Evolutionary conservation across 2,329 filamentous ascomycete species (phyloP), one percentile per base, ranked within the genome.

Genomic region (Pleurostoma richardsiae): DNA sequence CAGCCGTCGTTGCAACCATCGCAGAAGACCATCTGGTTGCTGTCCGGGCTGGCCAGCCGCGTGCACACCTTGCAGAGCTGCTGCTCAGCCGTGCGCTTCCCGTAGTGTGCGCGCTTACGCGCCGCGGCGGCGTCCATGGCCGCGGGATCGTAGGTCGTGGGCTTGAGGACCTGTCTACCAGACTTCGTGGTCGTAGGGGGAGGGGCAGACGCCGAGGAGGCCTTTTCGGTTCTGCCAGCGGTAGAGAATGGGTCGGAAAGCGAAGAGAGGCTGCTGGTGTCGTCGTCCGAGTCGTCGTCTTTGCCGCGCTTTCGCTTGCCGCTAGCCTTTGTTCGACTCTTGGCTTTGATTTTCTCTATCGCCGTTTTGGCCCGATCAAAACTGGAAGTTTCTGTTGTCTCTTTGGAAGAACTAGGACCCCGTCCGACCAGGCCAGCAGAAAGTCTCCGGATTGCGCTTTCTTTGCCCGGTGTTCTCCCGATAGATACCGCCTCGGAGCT

Each of bases 11-110:
- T 88, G 69, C 89, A 95, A 11, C 83, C 83, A 65, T 92, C 87
- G 68, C 89, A 95, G 64, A 91, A 90, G 3, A 94, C 88, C 60
- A 95, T 91, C 67, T 84, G 80, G 66, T 94, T 94, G 55, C 72
- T 81, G n/a, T 72, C 63, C 3, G 86, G 84, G 57, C 85, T 88
- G 53, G 86, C 79, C 7, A 86, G 83, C 53, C 88, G 75, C 45
- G 83, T 77, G 66, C 89, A 95, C 52, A 80, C 76, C 56, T 83
- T 84, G 69, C 88, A 94, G 30, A 86, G 73, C 10, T 76, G 74
- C 50, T 80, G 72, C 58, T 83, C 79, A 51, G 58, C 76, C 27
- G 77, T 81, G 52, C 82, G 77, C 65, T 84, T 84, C 50, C 77
- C 65, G 74, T 79, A 65, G 55, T 59, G 63, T 51, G 50, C 65